Conservation (phyloP, 495 filamentous ascomycete genomes). For the Hypoxylon cercidicola region DNA sequence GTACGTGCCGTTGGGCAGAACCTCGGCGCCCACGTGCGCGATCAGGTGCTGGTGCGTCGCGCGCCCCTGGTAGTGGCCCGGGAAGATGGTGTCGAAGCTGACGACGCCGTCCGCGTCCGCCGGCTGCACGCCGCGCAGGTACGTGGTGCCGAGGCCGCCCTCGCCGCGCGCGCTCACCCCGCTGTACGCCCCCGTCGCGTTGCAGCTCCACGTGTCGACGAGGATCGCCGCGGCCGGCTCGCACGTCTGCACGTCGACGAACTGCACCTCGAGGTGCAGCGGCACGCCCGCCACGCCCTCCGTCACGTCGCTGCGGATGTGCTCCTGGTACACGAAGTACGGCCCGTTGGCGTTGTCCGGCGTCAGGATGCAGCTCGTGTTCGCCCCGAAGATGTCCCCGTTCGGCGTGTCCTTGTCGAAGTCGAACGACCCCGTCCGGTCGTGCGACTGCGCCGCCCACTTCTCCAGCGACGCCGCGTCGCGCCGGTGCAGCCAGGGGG, state of each 20-base stretch:
- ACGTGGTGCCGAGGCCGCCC: conserved; percentile 57
- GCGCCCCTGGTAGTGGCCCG: conserved; percentile 69
- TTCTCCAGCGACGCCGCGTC: conserved; percentile 52
- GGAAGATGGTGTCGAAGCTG: conserved; percentile 66
- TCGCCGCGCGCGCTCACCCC: conserved; percentile 50
- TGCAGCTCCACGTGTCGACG: conserved; percentile 68
- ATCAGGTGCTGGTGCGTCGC: conserved; percentile 67
- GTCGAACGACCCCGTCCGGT: conserved; percentile 43
- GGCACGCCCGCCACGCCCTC: conserved; percentile 61
- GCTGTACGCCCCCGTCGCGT: conserved; percentile 67
- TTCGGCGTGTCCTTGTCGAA: conserved; percentile 58
- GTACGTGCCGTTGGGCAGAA: conserved; percentile 58
- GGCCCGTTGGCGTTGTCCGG: conserved; percentile 55
- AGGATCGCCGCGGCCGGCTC: conserved; percentile 60
- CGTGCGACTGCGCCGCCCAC: conserved; percentile 50
- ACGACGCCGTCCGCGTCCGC: conserved; percentile 66
- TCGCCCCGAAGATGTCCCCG: conserved; percentile 60
- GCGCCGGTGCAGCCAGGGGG: conserved; percentile 49
- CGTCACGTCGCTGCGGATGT: conserved; percentile 61
- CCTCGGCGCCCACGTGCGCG: conserved; percentile 56
- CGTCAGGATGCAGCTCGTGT: conserved; percentile 51
- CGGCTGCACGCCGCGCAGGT: conserved; percentile 62
- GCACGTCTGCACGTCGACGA: conserved; percentile 67
- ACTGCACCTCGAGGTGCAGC: conserved; percentile 64
- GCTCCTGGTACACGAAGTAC: conserved; percentile 56